Percentiles rank a stretch among this genome's conserved stretches.
phyloP scores from a whole-genome alignment of 139 green algal genomes.

The Asterochloris erici region DNA sequence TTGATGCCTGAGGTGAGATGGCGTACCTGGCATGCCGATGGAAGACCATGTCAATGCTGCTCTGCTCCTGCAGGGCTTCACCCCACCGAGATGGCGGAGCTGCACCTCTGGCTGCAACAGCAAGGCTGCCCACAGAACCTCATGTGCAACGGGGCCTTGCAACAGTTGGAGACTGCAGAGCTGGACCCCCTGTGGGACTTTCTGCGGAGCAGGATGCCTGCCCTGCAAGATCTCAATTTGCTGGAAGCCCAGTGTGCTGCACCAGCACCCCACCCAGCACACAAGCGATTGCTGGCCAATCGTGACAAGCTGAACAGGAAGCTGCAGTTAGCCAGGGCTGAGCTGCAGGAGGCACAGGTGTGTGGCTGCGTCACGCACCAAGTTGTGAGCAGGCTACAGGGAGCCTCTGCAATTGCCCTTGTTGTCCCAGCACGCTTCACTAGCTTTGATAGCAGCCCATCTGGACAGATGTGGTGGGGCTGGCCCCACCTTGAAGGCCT shows the following conservation, averaged over 20 bases:
- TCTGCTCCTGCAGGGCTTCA: neutral
- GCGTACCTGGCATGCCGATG: neutral
- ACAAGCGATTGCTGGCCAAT: no score
- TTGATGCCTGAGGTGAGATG: neutral
- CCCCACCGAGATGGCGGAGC: neutral
- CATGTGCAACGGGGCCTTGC: neutral
- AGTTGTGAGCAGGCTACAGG: no score
- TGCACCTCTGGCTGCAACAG: neutral
- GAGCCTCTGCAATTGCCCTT: no score
- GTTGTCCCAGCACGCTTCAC: no score
- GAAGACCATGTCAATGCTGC: neutral
- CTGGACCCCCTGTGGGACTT: neutral
- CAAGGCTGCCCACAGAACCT: neutral
- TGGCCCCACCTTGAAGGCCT: no score
- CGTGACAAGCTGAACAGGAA: no score
- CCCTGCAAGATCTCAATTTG: neutral
- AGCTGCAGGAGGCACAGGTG: no score
- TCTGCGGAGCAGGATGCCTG: neutral
- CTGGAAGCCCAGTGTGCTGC: neutral
- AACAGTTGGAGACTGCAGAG: neutral
- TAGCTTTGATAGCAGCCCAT: no score
- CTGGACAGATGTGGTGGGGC: no score
- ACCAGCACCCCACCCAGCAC: no score
- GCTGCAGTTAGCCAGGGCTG: no score
- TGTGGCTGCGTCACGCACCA: no score